Evolutionary conservation across 345 rosid species (phyloP).

Genomic region (Geranium rotundifolium): DNA sequence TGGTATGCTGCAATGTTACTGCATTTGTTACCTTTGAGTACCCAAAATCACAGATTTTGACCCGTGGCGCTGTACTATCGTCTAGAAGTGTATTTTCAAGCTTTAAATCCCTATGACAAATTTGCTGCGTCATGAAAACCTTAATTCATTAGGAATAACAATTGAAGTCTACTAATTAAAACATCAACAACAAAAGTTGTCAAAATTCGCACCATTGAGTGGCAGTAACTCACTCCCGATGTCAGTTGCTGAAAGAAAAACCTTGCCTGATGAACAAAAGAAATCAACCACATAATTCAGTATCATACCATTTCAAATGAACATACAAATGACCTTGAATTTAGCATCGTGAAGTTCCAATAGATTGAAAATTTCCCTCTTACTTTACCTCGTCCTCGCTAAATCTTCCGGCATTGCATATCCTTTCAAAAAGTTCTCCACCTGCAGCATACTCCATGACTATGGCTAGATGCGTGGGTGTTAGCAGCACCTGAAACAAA

Average conservation of each 20-base stretch:
- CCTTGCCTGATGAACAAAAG: conserved; percentile 10
- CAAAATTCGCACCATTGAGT: conserved; percentile 12
- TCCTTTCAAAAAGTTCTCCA: conserved; percentile 34
- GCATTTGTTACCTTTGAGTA: conserved; percentile 12
- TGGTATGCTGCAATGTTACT: not conserved
- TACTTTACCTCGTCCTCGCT: conserved; percentile 27
- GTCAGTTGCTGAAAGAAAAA: conserved; percentile 20
- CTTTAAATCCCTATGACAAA: conserved; percentile 19
- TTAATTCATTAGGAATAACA: not conserved
- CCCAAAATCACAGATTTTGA: conserved; percentile 19
- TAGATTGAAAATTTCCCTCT: not conserved
- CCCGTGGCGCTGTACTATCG: conserved; percentile 12
- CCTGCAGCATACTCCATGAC: conserved; percentile 39
- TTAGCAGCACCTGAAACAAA: conserved; percentile 23
- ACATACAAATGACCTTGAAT: not conserved
- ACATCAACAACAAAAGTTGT: not conserved
- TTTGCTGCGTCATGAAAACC: conserved; percentile 11
- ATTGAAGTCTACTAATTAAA: not conserved
- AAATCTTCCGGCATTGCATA: conserved; percentile 30
- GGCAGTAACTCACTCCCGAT: conserved; percentile 24
- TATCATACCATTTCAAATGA: too few relatives aligned
- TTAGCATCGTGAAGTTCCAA: not conserved
- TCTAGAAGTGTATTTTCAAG: conserved; percentile 19
- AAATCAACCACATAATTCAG: not conserved
- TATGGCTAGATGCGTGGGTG: conserved; percentile 32